Evolutionary conservation across 371 early-diverging fungal genomes (phyloP).

Genomic region (Basidiobolus heterosporus): DNA sequence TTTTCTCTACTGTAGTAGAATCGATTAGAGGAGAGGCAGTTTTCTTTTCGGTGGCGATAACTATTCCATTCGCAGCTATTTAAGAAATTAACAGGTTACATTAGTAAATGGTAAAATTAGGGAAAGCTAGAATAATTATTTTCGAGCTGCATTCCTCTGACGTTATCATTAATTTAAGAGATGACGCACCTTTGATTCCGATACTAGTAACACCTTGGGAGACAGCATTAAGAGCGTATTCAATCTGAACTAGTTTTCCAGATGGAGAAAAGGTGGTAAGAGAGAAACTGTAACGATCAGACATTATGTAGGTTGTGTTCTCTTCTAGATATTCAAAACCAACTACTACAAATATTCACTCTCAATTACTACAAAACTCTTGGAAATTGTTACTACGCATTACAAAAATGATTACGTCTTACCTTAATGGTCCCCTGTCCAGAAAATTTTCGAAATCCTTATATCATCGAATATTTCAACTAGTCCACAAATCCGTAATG

Average conservation of each 20-base stretch:
- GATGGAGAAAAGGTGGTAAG: conserved; percentile 99
- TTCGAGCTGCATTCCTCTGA: too few species aligned
- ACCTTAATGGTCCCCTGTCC: too few species aligned
- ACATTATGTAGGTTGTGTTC: not conserved
- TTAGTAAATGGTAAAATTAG: not conserved
- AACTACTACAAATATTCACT: too few species aligned
- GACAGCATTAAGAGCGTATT: conserved; percentile 95
- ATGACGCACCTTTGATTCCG: conserved; percentile 83
- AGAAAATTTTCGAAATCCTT: too few species aligned
- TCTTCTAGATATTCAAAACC: too few species aligned
- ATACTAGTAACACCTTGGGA: conserved; percentile 89
- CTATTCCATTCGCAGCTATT: conserved; percentile 87
- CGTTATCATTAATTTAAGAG: too few species aligned
- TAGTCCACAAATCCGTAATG: too few species aligned
- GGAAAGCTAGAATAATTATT: not conserved
- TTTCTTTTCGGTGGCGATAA: conserved; percentile 97
- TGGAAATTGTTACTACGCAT: too few species aligned
- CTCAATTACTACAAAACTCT: too few species aligned
- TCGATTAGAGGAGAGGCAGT: conserved; percentile 83
- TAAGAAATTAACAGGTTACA: not conserved
- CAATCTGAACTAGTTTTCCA: conserved; percentile 98
- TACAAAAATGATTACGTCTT: too few species aligned
- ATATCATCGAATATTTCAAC: too few species aligned
- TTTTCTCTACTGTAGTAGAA: conserved; percentile 72
- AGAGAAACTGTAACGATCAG: conserved; percentile 42